phyloP scores from a whole-genome alignment of 2,329 filamentous ascomycete genomes.

The Zymoseptoria passerinii region DNA sequence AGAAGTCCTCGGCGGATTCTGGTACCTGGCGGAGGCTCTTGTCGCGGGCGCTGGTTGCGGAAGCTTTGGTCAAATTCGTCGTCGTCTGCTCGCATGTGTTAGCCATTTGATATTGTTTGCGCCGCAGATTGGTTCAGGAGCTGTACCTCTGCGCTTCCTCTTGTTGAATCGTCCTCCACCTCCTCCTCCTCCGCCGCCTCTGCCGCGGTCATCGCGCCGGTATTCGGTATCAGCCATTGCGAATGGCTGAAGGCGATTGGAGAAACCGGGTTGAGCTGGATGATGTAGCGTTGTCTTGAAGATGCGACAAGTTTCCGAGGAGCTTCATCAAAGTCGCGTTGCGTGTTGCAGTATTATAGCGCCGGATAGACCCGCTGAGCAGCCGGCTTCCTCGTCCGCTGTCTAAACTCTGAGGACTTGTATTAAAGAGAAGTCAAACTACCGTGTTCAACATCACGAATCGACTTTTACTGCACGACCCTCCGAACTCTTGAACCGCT shows the following conservation, averaged over 20 bases:
- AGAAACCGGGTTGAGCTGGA: not conserved
- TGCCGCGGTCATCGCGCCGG: constrained; percentile 23
- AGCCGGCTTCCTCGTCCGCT: not conserved
- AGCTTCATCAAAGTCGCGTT: not conserved
- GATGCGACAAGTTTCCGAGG: not conserved
- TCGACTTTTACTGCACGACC: not conserved
- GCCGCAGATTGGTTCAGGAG: constrained; percentile 8
- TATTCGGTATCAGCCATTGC: constrained; percentile 27
- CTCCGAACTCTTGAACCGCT: not conserved
- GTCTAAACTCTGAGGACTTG: not conserved
- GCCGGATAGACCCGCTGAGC: not conserved
- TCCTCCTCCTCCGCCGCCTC: constrained; percentile 15
- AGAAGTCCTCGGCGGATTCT: constrained; percentile 72
- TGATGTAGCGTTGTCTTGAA: not conserved
- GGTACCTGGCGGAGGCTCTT: constrained; percentile 54
- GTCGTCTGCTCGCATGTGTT: constrained; percentile 50
- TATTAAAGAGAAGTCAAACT: not conserved
- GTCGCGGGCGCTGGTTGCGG: constrained; percentile 63
- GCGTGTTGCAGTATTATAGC: not conserved
- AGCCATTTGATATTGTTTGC: constrained; percentile 14
- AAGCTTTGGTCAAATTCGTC: constrained; percentile 68
- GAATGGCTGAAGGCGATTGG: not conserved
- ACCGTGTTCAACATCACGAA: not conserved
- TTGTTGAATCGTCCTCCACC: constrained; percentile 47
- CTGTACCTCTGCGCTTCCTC: constrained; percentile 69